Percentiles rank a stretch among this genome's conserved stretches.
Conservation (phyloP, 2,329 filamentous ascomycete genomes). For the Rutstroemia sp. region DNA sequence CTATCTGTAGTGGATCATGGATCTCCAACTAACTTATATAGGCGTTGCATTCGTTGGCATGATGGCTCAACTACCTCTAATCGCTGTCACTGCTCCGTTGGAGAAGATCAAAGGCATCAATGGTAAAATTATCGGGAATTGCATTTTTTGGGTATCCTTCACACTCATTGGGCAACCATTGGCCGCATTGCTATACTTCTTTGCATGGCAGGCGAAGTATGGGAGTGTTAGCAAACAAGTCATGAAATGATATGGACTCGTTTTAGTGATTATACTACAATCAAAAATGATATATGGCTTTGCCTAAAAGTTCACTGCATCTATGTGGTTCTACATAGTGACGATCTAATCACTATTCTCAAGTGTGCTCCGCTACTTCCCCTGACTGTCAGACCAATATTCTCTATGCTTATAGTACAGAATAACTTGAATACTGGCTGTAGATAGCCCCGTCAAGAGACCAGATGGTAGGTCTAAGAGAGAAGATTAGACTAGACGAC, state of each 20-base stretch:
- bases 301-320: no score
- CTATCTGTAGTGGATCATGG: neutral
- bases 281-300: neutral
- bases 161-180: conserved; percentile 92
- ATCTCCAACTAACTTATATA: conserved; percentile 29
- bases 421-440: no score
- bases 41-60: conserved; percentile 92
- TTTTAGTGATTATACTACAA: neutral
- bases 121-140: conserved; percentile 78
- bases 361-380: no score
- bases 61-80: conserved; percentile 86
- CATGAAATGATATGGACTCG: neutral
- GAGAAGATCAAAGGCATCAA: conserved; percentile 70
- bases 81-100: conserved; percentile 69
- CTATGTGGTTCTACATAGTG: no score
- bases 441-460: no score
- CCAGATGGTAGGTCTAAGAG: no score
- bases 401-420: no score
- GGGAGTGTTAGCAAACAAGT: conserved; percentile 60
- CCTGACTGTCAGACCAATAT: no score
- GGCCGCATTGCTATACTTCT: conserved; percentile 89
- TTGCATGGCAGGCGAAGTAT: conserved; percentile 97
- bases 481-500: no score
- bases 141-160: conserved; percentile 94
- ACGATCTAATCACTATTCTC: no score